Evolutionary conservation across 805 yeast genomes (phyloP).

Genomic region (Starmera dryadoides): DNA sequence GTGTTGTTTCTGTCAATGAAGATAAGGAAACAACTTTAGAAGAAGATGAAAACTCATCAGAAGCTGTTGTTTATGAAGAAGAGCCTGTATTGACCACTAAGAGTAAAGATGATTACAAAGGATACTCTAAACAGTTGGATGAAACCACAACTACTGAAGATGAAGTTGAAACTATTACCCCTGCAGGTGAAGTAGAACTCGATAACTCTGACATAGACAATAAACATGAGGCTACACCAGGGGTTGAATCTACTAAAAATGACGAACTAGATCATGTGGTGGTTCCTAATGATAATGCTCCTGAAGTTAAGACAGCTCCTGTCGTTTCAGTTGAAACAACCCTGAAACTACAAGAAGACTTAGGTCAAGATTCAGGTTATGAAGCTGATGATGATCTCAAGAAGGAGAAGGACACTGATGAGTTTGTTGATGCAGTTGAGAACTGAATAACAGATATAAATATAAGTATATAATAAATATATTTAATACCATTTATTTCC

Average conservation of each 20-base stretch:
- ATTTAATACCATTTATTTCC: too few relatives aligned
- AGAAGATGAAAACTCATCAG: not conserved
- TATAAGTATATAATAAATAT: too few relatives aligned
- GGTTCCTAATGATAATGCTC: too few relatives aligned
- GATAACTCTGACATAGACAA: too few relatives aligned
- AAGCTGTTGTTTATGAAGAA: not conserved
- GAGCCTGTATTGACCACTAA: not conserved
- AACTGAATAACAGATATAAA: too few relatives aligned
- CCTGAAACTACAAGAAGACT: too few relatives aligned
- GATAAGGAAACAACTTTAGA: not conserved
- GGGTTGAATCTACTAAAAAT: too few relatives aligned
- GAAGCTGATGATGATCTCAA: constrained; percentile 3
- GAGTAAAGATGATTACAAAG: not conserved
- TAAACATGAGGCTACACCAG: too few relatives aligned
- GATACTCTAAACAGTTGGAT: not conserved
- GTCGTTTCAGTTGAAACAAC: too few relatives aligned
- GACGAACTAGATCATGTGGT: too few relatives aligned
- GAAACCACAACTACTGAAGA: not conserved
- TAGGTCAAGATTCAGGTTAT: not conserved
- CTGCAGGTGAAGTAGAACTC: too few relatives aligned
- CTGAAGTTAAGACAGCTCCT: too few relatives aligned
- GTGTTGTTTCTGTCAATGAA: not conserved
- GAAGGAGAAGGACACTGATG: constrained; percentile 1
- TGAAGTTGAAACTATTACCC: not conserved
- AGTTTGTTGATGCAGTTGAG: constrained; percentile 4